phyloP scores from a whole-genome alignment of 441 rosid genomes.

The Mallotus japonicus region DNA sequence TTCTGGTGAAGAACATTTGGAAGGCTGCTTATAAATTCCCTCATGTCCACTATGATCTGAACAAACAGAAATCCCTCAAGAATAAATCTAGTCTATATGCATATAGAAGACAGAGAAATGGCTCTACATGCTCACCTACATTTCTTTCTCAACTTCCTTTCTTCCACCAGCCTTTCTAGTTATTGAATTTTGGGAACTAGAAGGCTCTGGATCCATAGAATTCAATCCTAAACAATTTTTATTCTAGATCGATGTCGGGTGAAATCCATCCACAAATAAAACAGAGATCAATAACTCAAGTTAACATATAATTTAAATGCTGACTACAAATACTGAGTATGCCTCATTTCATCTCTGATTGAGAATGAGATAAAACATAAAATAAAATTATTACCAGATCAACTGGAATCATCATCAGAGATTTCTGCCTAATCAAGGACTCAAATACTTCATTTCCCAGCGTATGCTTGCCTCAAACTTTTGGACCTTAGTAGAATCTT shows the following conservation, averaged over 20 bases:
- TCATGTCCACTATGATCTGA: constrained; percentile 96
- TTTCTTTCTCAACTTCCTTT: constrained; percentile 83
- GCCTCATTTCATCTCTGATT: not conserved
- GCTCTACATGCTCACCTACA: constrained; percentile 49
- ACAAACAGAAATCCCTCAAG: constrained; percentile 10
- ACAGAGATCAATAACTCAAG: constrained; percentile 20
- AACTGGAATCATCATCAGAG: constrained; percentile 92
- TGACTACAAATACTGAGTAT: not conserved
- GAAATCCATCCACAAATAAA: constrained; percentile 17
- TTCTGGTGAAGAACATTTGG: constrained; percentile 97
- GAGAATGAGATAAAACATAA: not conserved
- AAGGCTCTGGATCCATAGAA: constrained; percentile 53
- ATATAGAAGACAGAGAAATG: constrained; percentile 17
- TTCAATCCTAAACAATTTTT: constrained; percentile 58
- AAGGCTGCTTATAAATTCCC: constrained; percentile 99
- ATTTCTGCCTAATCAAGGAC: constrained; percentile 91
- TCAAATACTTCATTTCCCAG: constrained; percentile 94
- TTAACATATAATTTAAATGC: not conserved
- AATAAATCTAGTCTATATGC: not conserved
- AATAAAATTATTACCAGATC: constrained; percentile 55
- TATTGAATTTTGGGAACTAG: constrained; percentile 72
- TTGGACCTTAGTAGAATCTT: constrained; percentile 86
- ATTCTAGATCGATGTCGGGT: constrained; percentile 46
- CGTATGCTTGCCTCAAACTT: constrained; percentile 95
- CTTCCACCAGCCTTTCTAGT: constrained; percentile 97